A percentile compares a stretch with the other conserved stretches of the same genome.
These are phyloP conservation scores for Yamadazyma triangularis DNA, from an alignment of 1,139 yeast genomes.

Conservation along the genomic window DNA sequence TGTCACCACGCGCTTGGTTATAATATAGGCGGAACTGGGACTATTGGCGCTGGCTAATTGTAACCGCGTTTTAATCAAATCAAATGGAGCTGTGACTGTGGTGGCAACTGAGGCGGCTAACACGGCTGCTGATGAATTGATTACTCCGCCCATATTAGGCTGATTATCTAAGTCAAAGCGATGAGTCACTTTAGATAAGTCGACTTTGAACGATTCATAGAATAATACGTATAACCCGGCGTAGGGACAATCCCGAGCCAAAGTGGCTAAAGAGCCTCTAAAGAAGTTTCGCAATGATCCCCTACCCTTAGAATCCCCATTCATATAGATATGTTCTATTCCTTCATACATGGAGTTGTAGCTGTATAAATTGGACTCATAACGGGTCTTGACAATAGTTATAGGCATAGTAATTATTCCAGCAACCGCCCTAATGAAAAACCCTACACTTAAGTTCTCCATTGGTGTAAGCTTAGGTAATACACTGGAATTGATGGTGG, in stretches of 20 bases:
- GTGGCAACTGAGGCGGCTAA: constrained; percentile 79
- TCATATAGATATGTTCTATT: constrained; percentile 48
- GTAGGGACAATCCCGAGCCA: constrained; percentile 90
- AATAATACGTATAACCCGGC: constrained; percentile 88
- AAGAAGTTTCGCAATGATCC: constrained; percentile 67
- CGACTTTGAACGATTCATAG: constrained; percentile 68
- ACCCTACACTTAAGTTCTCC: constrained; percentile 76
- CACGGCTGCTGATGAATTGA: constrained; percentile 70
- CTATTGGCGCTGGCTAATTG: constrained; percentile 42
- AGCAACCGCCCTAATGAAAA: constrained; percentile 71
- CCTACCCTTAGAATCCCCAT: constrained; percentile 23
- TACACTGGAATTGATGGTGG: constrained; percentile 12
- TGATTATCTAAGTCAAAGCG: constrained; percentile 3
- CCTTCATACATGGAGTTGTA: constrained; percentile 69
- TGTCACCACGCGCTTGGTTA: constrained; percentile 32
- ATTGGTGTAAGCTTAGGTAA: constrained; percentile 69
- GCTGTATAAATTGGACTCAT: constrained; percentile 70
- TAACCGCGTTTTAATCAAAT: constrained; percentile 87
- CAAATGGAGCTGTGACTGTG: constrained; percentile 89
- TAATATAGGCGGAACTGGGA: constrained; percentile 19
- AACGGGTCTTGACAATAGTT: constrained; percentile 89
- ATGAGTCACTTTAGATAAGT: constrained; percentile 17
- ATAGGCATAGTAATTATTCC: constrained; percentile 96
- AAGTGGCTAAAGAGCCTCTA: constrained; percentile 82
- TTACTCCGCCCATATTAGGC: constrained; percentile 39